phyloP scores from a whole-genome alignment of 371 early-diverging fungal species.

The Lichtheimia ramosa region DNA sequence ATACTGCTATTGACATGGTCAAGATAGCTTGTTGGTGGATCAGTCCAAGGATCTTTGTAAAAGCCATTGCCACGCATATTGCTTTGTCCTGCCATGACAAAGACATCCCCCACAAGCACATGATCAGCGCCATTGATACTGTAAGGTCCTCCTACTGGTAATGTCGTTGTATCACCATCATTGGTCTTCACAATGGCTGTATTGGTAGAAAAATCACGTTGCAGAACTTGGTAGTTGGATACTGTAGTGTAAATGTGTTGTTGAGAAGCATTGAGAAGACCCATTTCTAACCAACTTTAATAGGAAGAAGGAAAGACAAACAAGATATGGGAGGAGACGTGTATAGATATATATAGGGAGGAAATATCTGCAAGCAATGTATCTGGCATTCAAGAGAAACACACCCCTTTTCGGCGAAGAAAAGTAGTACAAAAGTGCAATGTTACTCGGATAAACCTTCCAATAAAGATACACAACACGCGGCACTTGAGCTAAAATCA shows the following conservation, averaged over 20 bases:
- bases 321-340: too few relatives aligned
- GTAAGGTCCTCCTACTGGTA: constrained; percentile 39
- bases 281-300: too few relatives aligned
- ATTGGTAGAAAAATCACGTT: constrained; percentile 24
- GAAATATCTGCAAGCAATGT: too few relatives aligned
- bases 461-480: too few relatives aligned
- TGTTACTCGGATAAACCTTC: too few relatives aligned
- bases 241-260: constrained; percentile 11
- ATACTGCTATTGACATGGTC: constrained; percentile 1
- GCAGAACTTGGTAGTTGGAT: constrained; percentile 31
- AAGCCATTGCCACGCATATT: constrained; percentile 50
- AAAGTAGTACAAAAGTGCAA: too few relatives aligned
- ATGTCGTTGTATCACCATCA: constrained; percentile 11
- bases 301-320: too few relatives aligned
- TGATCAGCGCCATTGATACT: constrained; percentile 14
- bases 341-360: too few relatives aligned
- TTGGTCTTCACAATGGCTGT: constrained; percentile 12
- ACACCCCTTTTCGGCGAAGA: too few relatives aligned
- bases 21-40: neutral
- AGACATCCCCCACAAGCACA: constrained; percentile 44
- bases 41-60: constrained; percentile 1
- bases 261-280: too few relatives aligned
- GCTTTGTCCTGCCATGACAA: constrained; percentile 50
- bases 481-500: too few relatives aligned
- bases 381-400: too few relatives aligned